Evolutionary conservation across 257 asterid species (phyloP), one percentile per base, ranked within the genome.

Genomic region (Lycium barbarum): DNA sequence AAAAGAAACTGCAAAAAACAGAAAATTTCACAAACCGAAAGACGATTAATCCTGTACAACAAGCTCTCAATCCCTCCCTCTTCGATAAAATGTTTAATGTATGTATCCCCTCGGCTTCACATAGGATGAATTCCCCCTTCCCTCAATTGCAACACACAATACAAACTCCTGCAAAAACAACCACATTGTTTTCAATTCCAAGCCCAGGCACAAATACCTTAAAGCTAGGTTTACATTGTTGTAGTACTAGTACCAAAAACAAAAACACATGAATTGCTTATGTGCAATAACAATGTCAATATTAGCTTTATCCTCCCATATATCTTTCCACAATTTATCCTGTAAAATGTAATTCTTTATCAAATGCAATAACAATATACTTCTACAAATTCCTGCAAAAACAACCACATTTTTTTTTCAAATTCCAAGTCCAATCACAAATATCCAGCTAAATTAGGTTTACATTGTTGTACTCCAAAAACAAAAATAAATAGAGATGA

Each of bases 41-140:
- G 74, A 47, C 13, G 47, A 68, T 13, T 49, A 68, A 67, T 45
- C 85, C 67, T 20, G 43, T 62, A 81, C 49, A 62, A 62, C 61
- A 63, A 81, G 17, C 47, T 66, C 74, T 62, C 74, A 66, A 45
- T 14, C 84, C 76, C 78, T 81, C 84, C 84, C 73, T 63, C 49
- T 81, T 62, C 5, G 17, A 62, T 81, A 78, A 54, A 78, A 51
- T 78, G 82, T 53, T 15, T 6, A 33, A 26, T 78, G 82, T 49
- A 26, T 40, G 15, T 33, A 53, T 33, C 15, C 26, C 65, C 65
- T 53, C 65, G 47, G 17, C 22, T 78, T 78, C 82, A 78, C 65
- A 14, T 26, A 78, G 62, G 82, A 78, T 78, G 65, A 53, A 53
- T 22, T 78, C 65, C 47, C 10, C 82, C 65, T 78, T 76, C n/a